Evolutionary conservation across 2,329 filamentous ascomycete genomes (phyloP).

Genomic region (Claviceps maximensis): DNA sequence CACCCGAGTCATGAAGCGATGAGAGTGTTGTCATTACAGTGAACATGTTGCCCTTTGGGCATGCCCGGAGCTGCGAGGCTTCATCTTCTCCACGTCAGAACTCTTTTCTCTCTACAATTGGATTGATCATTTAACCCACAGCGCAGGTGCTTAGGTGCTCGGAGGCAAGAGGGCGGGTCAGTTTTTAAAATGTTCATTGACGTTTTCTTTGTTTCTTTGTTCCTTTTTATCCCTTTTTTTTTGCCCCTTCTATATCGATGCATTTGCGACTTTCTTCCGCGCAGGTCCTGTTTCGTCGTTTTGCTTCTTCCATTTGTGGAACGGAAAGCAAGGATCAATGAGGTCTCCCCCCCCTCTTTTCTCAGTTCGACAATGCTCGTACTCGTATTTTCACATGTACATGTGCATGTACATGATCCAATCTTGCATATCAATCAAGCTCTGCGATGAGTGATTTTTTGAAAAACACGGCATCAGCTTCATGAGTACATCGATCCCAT

Average conservation of each 20-base stretch:
- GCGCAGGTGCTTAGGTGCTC: too few species aligned
- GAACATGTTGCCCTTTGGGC: neutral
- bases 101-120: neutral
- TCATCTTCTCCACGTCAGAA: neutral
- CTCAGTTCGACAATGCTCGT: neutral
- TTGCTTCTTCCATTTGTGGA: too few species aligned
- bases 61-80: neutral
- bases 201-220: neutral
- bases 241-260: neutral
- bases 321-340: too few species aligned
- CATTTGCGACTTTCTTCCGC: neutral
- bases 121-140: neutral
- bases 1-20: constrained; percentile 19
- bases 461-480: too few species aligned
- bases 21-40: neutral
- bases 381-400: neutral
- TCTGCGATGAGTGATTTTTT: neutral
- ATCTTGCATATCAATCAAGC: neutral
- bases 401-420: neutral
- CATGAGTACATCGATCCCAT: too few species aligned
- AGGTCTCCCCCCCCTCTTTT: neutral
- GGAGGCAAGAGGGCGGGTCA: neutral
- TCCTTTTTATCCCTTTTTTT: neutral
- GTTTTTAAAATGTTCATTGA: neutral
- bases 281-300: neutral